Evolutionary conservation across 805 yeast genomes (phyloP).

Genomic region (Saturnispora halmiae): DNA sequence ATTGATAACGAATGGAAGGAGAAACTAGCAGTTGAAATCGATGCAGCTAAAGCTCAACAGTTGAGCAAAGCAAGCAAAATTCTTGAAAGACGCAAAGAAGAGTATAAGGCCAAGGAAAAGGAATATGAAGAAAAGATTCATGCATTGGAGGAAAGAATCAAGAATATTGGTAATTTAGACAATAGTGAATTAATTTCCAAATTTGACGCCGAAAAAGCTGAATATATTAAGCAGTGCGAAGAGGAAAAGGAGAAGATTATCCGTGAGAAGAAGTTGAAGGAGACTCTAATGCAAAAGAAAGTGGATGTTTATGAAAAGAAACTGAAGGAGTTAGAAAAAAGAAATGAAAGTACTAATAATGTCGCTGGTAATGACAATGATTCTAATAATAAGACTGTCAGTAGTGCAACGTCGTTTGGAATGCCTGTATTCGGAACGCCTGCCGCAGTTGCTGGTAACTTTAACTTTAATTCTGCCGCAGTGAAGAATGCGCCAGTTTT

Average conservation of each 20-base stretch:
- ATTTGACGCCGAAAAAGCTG: conserved; percentile 17
- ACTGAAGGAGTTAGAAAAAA: conserved; percentile 20
- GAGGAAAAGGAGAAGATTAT: conserved; percentile 31
- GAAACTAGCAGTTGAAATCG: conserved; percentile 25
- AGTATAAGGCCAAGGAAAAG: conserved; percentile 29
- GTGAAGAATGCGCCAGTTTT: conserved; percentile 1
- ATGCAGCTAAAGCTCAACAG: conserved; percentile 30
- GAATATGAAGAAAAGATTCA: conserved; percentile 20
- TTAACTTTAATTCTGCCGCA: conserved; percentile 5
- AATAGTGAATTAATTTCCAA: conserved; percentile 8
- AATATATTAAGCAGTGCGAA: conserved; percentile 18
- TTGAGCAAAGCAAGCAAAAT: conserved; percentile 31
- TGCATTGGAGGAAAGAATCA: conserved; percentile 16
- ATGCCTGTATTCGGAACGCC: background rate
- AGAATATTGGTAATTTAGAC: background rate
- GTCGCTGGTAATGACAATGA: too few species aligned
- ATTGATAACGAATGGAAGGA: conserved; percentile 25
- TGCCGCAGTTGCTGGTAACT: conserved; percentile 2
- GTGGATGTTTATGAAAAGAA: conserved; percentile 42
- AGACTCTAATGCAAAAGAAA: conserved; percentile 44
- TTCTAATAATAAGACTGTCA: background rate
- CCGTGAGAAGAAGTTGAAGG: conserved; percentile 51
- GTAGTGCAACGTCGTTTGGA: background rate
- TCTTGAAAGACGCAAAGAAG: conserved; percentile 28
- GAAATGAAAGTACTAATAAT: too few species aligned